phyloP scores from a whole-genome alignment of 352 stramenopile genomes.

The Phytophthora megakarya region DNA sequence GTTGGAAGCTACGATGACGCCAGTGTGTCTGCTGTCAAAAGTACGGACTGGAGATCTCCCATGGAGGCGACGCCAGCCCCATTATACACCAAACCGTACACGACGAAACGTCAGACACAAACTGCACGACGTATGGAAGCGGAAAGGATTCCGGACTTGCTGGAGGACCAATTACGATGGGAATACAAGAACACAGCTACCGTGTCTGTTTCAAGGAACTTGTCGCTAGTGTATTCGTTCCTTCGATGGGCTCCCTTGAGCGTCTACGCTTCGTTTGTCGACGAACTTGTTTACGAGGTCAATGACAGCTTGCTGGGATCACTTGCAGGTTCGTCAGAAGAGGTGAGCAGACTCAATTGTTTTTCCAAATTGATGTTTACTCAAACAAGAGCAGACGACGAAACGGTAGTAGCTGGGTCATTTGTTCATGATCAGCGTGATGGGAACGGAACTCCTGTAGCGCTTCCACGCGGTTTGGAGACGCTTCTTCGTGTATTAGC shows the following conservation, averaged over 20 bases:
- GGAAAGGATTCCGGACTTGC: background rate
- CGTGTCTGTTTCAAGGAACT: slow-evolving; percentile 55
- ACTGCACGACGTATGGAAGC: background rate
- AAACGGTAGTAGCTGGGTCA: background rate
- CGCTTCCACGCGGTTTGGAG: slow-evolving; percentile 39
- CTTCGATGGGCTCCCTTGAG: slow-evolving; percentile 51
- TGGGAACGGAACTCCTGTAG: background rate
- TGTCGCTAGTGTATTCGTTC: slow-evolving; percentile 55
- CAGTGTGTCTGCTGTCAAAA: background rate
- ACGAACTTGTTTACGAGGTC: slow-evolving; percentile 49
- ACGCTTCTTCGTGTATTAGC: slow-evolving; percentile 40
- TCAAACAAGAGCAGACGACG: slow-evolving; percentile 13
- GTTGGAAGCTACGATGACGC: background rate
- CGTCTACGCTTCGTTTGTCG: slow-evolving; percentile 49
- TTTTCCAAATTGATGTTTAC: slow-evolving; percentile 54
- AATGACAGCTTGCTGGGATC: slow-evolving; percentile 42
- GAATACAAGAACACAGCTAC: slow-evolving; percentile 22
- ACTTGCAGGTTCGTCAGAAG: slow-evolving; percentile 13
- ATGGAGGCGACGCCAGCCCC: background rate
- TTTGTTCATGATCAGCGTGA: background rate
- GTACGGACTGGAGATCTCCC: background rate
- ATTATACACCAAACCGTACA: background rate
- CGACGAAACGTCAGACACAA: background rate
- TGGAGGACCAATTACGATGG: slow-evolving; percentile 24
- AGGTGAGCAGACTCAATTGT: slow-evolving; percentile 46